These are phyloP conservation scores for Solanum hybrid DNA, from an alignment of 305 asterid species.

Conservation along the genomic window DNA sequence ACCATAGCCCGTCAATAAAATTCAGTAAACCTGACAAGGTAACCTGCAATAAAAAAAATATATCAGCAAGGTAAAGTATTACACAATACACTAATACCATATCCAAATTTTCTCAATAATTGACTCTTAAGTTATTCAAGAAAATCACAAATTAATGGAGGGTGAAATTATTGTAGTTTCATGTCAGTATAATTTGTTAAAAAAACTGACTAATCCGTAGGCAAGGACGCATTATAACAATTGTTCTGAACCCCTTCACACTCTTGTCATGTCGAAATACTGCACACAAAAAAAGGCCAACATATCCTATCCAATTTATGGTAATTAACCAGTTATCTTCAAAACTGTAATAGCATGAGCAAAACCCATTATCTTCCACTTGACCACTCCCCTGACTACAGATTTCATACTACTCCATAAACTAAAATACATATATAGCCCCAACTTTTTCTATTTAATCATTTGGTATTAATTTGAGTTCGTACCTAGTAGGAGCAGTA, in stretches of 20 bases:
- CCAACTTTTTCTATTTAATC: no score
- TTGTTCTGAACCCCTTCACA: neutral
- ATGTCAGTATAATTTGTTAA: neutral
- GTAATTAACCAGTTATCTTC: neutral
- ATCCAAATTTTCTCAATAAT: neutral
- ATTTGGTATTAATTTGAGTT: neutral
- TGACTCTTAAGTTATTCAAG: neutral
- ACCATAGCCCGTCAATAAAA: neutral
- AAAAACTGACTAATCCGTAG: neutral
- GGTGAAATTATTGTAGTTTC: neutral
- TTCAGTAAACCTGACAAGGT: neutral
- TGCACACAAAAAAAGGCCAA: no score
- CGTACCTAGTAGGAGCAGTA: slow-evolving; percentile 15
- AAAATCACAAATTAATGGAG: neutral
- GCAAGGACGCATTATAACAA: no score
- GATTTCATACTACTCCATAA: neutral
- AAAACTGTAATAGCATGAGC: neutral
- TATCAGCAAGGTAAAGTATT: neutral
- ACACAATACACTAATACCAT: neutral
- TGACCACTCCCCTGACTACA: neutral
- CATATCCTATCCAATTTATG: neutral
- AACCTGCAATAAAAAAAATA: neutral
- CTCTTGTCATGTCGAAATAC: neutral
- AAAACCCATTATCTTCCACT: neutral
- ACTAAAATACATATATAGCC: neutral